phyloP scores from a whole-genome alignment of 2,329 filamentous ascomycete genomes.

The Colletotrichum costaricense region DNA sequence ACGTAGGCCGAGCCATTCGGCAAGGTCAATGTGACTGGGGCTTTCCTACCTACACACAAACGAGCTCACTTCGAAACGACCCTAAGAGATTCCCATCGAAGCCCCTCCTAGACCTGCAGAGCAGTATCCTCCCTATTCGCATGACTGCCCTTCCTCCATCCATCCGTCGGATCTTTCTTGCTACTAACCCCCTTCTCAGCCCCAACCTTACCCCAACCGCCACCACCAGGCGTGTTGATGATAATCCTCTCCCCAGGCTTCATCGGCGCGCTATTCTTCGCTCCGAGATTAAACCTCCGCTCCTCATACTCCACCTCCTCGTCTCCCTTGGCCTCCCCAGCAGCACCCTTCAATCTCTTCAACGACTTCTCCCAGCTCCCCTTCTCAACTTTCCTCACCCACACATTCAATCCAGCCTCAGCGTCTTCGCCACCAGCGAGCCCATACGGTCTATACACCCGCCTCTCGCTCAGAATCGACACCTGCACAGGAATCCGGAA shows the following conservation, averaged over 20 bases:
- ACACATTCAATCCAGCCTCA: constrained; percentile 84
- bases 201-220: constrained; percentile 77
- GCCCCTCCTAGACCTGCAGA: constrained; percentile 59
- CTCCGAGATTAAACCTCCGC: constrained; percentile 77
- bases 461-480: constrained; percentile 79
- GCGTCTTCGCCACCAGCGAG: constrained; percentile 86
- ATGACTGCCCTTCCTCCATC: constrained; percentile 68
- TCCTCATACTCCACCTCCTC: constrained; percentile 63
- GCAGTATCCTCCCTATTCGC: constrained; percentile 67
- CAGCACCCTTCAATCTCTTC: constrained; percentile 46
- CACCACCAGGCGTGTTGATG: constrained; percentile 81
- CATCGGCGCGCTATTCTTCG: constrained; percentile 85
- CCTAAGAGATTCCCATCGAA: too few species aligned
- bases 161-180: constrained; percentile 64
- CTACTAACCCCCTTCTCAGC: constrained; percentile 63
- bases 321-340: constrained; percentile 39
- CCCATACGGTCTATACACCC: constrained; percentile 84
- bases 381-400: constrained; percentile 80
- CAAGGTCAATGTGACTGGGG: too few species aligned
- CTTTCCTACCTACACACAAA: not conserved
- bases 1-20: too few species aligned
- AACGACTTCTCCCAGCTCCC: constrained; percentile 60
- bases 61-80: not conserved
- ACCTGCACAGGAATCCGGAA: constrained; percentile 82
- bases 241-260: constrained; percentile 82